These are phyloP conservation scores for Paradendryphiella salina DNA, from an alignment of 2,329 filamentous ascomycete species.

Conservation along the genomic window DNA sequence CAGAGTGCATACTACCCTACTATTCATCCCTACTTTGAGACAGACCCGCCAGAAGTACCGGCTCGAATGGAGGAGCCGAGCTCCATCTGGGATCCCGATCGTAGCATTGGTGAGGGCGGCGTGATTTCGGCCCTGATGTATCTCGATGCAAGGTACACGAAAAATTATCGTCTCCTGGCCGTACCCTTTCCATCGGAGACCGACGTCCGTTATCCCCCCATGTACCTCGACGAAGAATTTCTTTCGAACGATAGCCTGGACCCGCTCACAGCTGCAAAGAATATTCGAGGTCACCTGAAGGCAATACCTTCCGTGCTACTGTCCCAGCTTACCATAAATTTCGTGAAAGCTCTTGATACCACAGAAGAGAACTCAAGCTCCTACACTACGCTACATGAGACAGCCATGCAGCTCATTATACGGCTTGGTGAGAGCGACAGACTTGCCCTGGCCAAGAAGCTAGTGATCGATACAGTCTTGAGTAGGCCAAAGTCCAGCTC, in stretches of 20 bases:
- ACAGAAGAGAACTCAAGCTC: conserved; percentile 4
- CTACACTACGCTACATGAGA: conserved; percentile 20
- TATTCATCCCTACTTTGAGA: neutral
- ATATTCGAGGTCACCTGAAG: conserved; percentile 11
- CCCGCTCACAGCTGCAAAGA: conserved; percentile 2
- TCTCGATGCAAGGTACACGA: conserved; percentile 30
- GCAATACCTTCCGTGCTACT: conserved; percentile 29
- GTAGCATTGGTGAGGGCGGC: conserved; percentile 35
- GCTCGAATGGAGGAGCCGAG: conserved; percentile 5
- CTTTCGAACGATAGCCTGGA: conserved; percentile 21
- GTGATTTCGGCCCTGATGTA: conserved; percentile 43
- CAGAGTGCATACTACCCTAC: neutral
- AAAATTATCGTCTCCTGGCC: conserved; percentile 25
- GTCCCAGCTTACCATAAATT: conserved; percentile 16
- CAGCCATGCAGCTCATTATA: conserved; percentile 31
- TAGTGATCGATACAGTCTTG: conserved; percentile 37
- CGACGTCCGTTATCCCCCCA: conserved; percentile 36
- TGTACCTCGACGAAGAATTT: conserved; percentile 43
- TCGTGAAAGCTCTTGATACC: conserved; percentile 14
- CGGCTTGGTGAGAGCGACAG: conserved; percentile 36
- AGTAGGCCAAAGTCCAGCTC: conserved; percentile 47
- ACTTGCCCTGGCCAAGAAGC: conserved; percentile 34
- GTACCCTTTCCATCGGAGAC: conserved; percentile 29
- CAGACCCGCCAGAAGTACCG: conserved; percentile 1
- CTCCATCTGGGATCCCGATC: conserved; percentile 16